phyloP scores from a whole-genome alignment of 257 asterid genomes.

The Datura wrightii region DNA sequence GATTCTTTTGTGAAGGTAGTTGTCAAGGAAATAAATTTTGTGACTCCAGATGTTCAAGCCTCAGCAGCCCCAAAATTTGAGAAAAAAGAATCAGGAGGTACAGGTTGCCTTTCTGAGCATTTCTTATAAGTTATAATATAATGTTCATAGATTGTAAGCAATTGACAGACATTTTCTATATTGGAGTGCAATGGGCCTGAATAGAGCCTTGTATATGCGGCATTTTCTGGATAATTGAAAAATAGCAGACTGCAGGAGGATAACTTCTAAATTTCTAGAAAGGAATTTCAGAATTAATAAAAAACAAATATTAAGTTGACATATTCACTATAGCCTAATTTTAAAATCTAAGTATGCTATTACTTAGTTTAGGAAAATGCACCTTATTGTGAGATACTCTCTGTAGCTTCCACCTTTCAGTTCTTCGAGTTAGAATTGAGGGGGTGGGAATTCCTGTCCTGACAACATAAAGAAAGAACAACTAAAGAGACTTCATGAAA shows the following conservation, averaged over 20 bases:
- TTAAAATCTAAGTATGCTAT: neutral
- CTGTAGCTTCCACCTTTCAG: neutral
- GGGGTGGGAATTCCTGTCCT: neutral
- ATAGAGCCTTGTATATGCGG: neutral
- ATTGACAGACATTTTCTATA: neutral
- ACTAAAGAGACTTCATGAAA: neutral
- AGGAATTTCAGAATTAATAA: neutral
- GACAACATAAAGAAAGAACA: slow-evolving; percentile 4
- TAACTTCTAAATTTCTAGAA: neutral
- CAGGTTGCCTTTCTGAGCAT: neutral
- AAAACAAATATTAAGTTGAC: neutral
- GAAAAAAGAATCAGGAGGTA: slow-evolving; percentile 52
- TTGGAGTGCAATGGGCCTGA: neutral
- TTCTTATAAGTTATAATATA: slow-evolving; percentile 21
- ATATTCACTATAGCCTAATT: neutral
- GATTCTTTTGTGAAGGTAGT: slow-evolving; percentile 49
- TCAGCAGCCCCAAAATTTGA: slow-evolving; percentile 35
- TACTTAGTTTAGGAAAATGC: neutral
- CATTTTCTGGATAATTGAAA: neutral
- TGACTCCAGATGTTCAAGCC: slow-evolving; percentile 44
- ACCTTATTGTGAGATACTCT: slow-evolving; percentile 2
- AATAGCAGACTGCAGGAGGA: neutral
- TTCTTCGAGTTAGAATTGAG: neutral
- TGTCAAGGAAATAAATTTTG: slow-evolving; percentile 70
- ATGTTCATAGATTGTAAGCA: neutral